phyloP scores from a whole-genome alignment of 2,329 filamentous ascomycete species.

The Colletotrichum sp. region DNA sequence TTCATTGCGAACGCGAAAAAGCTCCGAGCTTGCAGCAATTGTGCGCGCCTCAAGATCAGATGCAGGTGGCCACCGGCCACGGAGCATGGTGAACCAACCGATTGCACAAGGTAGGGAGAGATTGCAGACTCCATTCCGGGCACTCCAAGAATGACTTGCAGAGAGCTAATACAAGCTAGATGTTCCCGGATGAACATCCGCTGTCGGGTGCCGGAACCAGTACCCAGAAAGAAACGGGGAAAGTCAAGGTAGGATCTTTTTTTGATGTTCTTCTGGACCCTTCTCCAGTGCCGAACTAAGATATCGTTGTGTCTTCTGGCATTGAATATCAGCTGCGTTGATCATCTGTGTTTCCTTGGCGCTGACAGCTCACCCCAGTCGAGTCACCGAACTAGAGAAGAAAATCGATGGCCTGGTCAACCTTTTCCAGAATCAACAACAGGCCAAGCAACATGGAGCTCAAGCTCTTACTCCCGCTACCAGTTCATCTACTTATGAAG shows the following conservation, averaged over 20 bases:
- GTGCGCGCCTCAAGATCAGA: constrained; percentile 41
- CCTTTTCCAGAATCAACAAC: constrained; percentile 36
- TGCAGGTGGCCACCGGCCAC: constrained; percentile 36
- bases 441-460: not conserved
- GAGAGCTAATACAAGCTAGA: constrained; percentile 22
- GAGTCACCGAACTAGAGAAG: constrained; percentile 41
- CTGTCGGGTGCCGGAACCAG: constrained; percentile 37
- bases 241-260: constrained; percentile 36
- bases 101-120: constrained; percentile 32
- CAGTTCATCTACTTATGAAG: not conserved
- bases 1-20: constrained; percentile 18
- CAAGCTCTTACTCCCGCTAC: not conserved
- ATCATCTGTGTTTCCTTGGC: not conserved
- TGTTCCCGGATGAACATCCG: constrained; percentile 37
- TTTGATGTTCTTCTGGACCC: not conserved
- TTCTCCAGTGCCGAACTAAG: not conserved
- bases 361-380: constrained; percentile 25
- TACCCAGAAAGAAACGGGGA: constrained; percentile 37
- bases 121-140: not conserved
- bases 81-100: constrained; percentile 18
- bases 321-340: not conserved
- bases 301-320: not conserved
- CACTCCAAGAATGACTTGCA: not conserved
- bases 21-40: constrained; percentile 37
- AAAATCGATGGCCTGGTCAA: constrained; percentile 46